Conservation (phyloP, 169 alveolate genomes). For the Plasmodium cynomolgi region DNA sequence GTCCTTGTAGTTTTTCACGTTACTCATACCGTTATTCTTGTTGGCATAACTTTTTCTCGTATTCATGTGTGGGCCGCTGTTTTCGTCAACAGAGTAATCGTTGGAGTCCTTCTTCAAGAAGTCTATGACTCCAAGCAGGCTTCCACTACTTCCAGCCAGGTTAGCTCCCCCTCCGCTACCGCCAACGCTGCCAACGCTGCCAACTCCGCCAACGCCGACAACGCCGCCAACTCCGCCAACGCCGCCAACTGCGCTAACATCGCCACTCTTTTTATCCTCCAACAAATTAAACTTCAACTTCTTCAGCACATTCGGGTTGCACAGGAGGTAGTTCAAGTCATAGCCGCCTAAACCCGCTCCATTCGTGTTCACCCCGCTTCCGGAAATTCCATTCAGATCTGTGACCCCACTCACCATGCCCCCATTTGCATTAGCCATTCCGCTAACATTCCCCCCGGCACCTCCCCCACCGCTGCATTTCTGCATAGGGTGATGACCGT, state of each 20-base stretch:
- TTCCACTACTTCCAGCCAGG: not conserved
- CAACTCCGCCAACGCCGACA: not conserved
- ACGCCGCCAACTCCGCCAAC: not conserved
- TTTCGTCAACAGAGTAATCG: slow-evolving; percentile 23
- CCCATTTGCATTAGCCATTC: no score
- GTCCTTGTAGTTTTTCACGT: slow-evolving; percentile 37
- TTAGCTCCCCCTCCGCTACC: not conserved
- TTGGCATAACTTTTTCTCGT: not conserved
- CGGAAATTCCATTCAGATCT: not conserved
- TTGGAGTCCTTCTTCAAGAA: slow-evolving; percentile 36
- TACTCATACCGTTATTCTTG: slow-evolving; percentile 30
- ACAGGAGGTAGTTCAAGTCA: slow-evolving; percentile 34
- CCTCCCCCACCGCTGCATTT: not conserved
- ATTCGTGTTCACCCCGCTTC: not conserved
- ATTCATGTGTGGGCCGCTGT: not conserved
- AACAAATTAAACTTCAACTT: slow-evolving; percentile 40
- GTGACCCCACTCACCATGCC: not conserved
- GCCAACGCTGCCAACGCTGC: not conserved
- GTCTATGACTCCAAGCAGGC: not conserved
- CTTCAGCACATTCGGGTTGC: slow-evolving; percentile 31
- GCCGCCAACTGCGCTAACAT: not conserved
- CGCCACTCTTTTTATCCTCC: slow-evolving; percentile 19
- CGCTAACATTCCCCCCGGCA: not conserved
- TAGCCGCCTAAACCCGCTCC: not conserved
- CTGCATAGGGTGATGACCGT: not conserved